phyloP scores from a whole-genome alignment of 2,329 filamentous ascomycete species.

The Penicillium hesseltinei region DNA sequence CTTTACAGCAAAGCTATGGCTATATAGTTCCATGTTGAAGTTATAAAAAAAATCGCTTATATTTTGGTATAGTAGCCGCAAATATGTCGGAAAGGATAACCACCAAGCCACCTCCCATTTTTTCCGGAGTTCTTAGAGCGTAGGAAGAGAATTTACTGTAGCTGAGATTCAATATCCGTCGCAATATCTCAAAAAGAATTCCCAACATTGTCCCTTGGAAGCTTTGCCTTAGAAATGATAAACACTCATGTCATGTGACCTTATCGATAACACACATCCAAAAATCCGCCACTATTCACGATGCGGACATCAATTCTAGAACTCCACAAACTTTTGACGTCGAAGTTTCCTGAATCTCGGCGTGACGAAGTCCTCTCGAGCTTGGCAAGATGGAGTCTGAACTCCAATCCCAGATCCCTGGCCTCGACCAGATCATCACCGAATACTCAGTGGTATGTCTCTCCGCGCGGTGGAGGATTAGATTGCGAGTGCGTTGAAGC shows the following conservation, averaged over 20 bases:
- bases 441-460: constrained; percentile 73
- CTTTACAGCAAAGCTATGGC: neutral
- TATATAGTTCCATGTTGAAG: neutral
- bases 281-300: constrained; percentile 25
- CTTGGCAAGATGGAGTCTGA: constrained; percentile 71
- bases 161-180: neutral
- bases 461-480: neutral
- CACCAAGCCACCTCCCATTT: neutral
- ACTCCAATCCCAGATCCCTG: constrained; percentile 78
- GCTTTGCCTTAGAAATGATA: neutral
- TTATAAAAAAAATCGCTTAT: neutral
- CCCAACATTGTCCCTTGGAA: neutral
- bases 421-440: constrained; percentile 82
- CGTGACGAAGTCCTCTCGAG: neutral
- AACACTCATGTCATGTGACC: constrained; percentile 14
- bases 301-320: constrained; percentile 9
- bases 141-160: neutral
- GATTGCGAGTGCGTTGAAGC: neutral
- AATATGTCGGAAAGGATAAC: neutral
- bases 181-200: neutral
- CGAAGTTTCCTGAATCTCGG: neutral
- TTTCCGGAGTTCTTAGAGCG: rapidly evolving
- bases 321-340: neutral
- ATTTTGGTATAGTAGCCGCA: neutral
- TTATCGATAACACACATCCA: constrained; percentile 26